Evolutionary conservation across 208 protist species (phyloP), one percentile per base, ranked within the genome.

Genomic region (Trypanosoma scelopori): DNA sequence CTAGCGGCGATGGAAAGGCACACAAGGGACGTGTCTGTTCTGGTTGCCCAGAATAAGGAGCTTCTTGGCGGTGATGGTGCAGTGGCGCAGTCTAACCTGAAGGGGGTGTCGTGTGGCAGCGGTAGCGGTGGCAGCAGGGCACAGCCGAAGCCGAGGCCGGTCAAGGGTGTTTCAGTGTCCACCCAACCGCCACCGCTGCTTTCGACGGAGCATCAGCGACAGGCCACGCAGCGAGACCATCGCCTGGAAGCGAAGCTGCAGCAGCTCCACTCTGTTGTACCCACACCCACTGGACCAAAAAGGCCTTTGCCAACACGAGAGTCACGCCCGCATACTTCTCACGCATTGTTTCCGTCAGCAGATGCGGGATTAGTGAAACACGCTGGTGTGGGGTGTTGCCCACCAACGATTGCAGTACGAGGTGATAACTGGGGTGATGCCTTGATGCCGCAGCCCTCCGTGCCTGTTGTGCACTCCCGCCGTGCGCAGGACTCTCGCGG

Each of bases 1-100:
- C 50, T 66, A 20, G 27, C 15, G 23, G 41, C 41, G 6, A 66
- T 66, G 61, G 61, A 55, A 22, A 48, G 2, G 11, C 57, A 56
- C 39, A 0, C 57, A 5, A 0, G 16, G 28, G 5, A n/a, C 12
- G 37, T 50, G 39, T 22, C 25, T 25, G 22, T 35, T 37, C 9
- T 13, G 50, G 25, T 39, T 4, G 27, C 1, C 16, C 4, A 39
- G 15, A 61, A 61, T 49, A 61, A 61, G 7, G 15, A 20, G n/a
- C 22, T 47, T 35, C 41, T 61, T 50, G 43, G 25, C 22, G 42
- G 25, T 48, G 7, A 5, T 61, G n/a, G 16, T 18, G 25, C 13
- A 47, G 39, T 45, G 39, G 39, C 23, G 28, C 16, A 12, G 15
- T 1, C 22, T 51, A 20, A 6, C 27, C 1, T 12, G 12, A 27